Percentiles rank a stretch among this genome's conserved stretches.
phyloP scores from a whole-genome alignment of 495 filamentous ascomycete genomes.

The Lasiosphaeria miniovina region DNA sequence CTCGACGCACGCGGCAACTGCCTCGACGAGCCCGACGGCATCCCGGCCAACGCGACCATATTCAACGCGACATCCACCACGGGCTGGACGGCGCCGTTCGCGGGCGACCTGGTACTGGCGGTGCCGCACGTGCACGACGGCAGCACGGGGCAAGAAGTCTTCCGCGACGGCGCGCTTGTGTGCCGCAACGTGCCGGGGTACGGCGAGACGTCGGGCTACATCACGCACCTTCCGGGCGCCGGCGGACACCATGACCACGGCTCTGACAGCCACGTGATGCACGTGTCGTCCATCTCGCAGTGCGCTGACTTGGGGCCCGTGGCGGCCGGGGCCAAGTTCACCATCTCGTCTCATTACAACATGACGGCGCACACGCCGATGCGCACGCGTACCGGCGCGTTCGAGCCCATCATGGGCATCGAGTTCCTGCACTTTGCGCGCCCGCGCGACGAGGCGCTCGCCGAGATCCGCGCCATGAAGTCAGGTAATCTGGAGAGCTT shows the following conservation, averaged over 20 bases:
- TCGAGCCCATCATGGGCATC: constrained; percentile 16
- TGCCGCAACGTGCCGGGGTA: constrained; percentile 12
- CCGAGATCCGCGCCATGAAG: constrained; percentile 9
- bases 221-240: constrained; percentile 3
- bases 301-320: constrained; percentile 6
- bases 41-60: not conserved
- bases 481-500: constrained; percentile 1
- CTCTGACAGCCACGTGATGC: not conserved
- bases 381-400: constrained; percentile 9
- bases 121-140: constrained; percentile 17
- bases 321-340: constrained; percentile 5
- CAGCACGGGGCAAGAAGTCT: constrained; percentile 5
- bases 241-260: constrained; percentile 9
- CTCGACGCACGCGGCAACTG: constrained; percentile 16
- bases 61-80: constrained; percentile 3
- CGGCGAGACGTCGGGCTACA: constrained; percentile 13
- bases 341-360: constrained; percentile 8
- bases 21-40: constrained; percentile 2
- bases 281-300: constrained; percentile 15
- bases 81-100: not conserved
- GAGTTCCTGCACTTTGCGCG: constrained; percentile 17
- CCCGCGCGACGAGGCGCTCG: constrained; percentile 2
- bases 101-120: constrained; percentile 5
- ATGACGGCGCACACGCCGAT: constrained; percentile 9
- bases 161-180: constrained; percentile 3